phyloP scores from a whole-genome alignment of 106 monocot genomes.

The Dioscorea alata region DNA sequence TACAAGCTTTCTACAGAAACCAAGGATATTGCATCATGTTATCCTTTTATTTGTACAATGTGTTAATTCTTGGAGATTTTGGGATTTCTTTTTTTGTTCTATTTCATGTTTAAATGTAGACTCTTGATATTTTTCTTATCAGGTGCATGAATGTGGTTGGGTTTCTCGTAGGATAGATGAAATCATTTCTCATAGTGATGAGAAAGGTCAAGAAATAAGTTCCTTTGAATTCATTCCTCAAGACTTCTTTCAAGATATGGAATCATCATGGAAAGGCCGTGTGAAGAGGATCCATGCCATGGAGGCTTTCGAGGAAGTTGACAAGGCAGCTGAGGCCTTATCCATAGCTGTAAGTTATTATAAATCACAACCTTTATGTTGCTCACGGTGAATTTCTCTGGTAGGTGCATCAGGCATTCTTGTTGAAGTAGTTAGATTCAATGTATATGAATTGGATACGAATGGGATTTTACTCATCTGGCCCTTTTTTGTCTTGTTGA shows the following conservation, averaged over 20 bases:
- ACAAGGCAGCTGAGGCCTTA: conserved; percentile 59
- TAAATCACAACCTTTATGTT: not conserved
- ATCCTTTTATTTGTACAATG: not conserved
- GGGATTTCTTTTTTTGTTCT: not conserved
- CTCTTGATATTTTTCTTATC: conserved; percentile 5
- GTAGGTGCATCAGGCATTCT: not conserved
- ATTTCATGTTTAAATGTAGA: not conserved
- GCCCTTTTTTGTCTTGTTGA: no score
- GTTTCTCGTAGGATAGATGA: conserved; percentile 81
- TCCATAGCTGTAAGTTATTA: conserved; percentile 50
- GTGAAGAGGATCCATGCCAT: conserved; percentile 89
- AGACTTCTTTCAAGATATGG: conserved; percentile 91
- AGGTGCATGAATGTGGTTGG: conserved; percentile 75
- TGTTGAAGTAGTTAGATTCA: not conserved
- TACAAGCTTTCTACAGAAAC: no score
- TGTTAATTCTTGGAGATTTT: not conserved
- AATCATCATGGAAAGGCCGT: conserved; percentile 85
- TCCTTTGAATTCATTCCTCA: conserved; percentile 58
- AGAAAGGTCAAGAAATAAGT: conserved; percentile 66
- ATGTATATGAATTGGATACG: no score
- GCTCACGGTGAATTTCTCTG: not conserved
- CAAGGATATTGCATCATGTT: not conserved
- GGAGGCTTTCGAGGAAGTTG: conserved; percentile 70
- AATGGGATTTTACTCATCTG: no score
- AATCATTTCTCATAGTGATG: conserved; percentile 64